Base-by-base conservation (phyloP, 768 basidiomycete genomes). In the Kwoniella sp. region DNA sequence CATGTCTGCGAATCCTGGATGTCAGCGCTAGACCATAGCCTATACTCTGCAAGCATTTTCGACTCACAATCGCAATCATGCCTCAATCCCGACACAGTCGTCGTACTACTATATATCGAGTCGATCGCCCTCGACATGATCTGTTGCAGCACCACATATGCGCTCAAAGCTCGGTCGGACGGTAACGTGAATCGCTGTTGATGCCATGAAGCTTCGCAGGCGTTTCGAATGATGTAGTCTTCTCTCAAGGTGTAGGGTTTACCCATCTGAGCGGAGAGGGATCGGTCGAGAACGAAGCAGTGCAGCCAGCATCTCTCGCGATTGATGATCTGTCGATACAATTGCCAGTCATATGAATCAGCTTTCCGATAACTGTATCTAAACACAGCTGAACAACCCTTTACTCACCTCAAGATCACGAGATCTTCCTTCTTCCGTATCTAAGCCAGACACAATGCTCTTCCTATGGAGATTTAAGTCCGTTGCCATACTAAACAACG, bases 401-500 rank as follows among this genome's bases (percentile, higher is more conserved):
- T n/a, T n/a, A n/a, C 75, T 65, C 58, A 78, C 77, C 59, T 80
- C 79, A 15, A 78, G 63, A 73, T 90, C 91, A 57, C 90, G 86
- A 24, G 88, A 86, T 57, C 85, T 85, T 33, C 88, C 90, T 74
- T 94, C 92, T n/a, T 88, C 83, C 0, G 88, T 87, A 64, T 91
- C 88, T 24, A 88, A 86, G 25, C 87, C 86, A 9, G 81, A 82
- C 9, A 86, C 82, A 9, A 74, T 60, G 8, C 89, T 89, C 77
- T 95, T 94, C 58, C 94, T 88, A 77, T 98, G 94, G 59, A 99
- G 81, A 78, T 97, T 98, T 33, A 99, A 82, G 80, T 99, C 96
- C 15, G 90, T 95, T 10, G 89, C 96, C 90, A 96, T 93, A 58
- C 94, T 91, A 49, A 48, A 82, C 86, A 54, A 63, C 88, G 88